A percentile compares a stretch with the other conserved stretches of the same genome.
phyloP scores from a whole-genome alignment of 2,329 filamentous ascomycete genomes.

The Thelonectria rubi region DNA sequence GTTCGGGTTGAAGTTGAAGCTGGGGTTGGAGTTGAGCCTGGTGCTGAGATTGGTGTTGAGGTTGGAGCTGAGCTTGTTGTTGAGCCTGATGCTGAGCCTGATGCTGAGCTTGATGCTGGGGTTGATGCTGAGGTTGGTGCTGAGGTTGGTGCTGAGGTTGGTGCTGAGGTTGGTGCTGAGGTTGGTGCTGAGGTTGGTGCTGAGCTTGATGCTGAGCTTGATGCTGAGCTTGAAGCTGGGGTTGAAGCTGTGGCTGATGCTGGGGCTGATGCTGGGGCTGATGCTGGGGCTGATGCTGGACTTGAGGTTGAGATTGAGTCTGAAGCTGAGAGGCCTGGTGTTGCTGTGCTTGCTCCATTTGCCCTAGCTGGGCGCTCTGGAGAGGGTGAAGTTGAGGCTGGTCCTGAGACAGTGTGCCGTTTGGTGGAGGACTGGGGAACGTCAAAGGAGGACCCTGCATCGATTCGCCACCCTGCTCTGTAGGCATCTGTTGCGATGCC shows the following conservation, averaged over 20 bases:
- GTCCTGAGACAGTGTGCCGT: slow-evolving; percentile 27
- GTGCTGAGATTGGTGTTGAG: neutral
- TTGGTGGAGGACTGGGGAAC: slow-evolving; percentile 36
- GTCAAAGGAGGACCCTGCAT: slow-evolving; percentile 16
- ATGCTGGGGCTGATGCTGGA: slow-evolving; percentile 14
- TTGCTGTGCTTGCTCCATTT: slow-evolving; percentile 23
- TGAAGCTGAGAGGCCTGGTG: neutral
- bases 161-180: too few relatives aligned
- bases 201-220: too few relatives aligned
- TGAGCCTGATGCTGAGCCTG: slow-evolving; percentile 24
- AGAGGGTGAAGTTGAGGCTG: slow-evolving; percentile 37
- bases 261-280: slow-evolving; percentile 23
- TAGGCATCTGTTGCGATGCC: slow-evolving; percentile 3
- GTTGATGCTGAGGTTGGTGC: slow-evolving; percentile 17
- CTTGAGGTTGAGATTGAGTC: too few relatives aligned
- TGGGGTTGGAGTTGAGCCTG: slow-evolving; percentile 14
- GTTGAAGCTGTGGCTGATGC: slow-evolving; percentile 17
- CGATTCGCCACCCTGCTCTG: neutral
- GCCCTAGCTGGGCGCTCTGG: slow-evolving; percentile 24
- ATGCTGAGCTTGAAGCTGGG: neutral
- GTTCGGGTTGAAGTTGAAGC: slow-evolving; percentile 19
- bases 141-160: neutral
- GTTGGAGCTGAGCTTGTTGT: slow-evolving; percentile 14
- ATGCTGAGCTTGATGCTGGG: slow-evolving; percentile 19
- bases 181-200: too few relatives aligned